Evolutionary conservation across 2,329 filamentous ascomycete genomes (phyloP), one percentile per base, ranked within the genome.

Genomic region (Aspergillus hortae): DNA sequence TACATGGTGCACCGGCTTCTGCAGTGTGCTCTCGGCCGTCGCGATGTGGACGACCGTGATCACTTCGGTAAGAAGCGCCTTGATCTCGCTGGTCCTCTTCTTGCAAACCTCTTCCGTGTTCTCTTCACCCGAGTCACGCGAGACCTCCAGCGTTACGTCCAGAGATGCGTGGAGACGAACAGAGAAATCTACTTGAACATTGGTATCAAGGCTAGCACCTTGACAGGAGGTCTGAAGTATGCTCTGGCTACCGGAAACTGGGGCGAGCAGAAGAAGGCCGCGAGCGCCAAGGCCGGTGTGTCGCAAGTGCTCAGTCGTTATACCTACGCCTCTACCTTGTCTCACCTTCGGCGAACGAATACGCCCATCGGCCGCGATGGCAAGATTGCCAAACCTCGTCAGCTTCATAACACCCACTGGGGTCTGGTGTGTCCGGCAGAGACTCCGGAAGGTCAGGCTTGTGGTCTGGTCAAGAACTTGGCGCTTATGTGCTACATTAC

Each of bases 181-280:
- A 83, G 86, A 55, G 89, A 95, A 56, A 96, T 99, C 77, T 94
- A 94, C 59, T 77, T 97, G 40, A 89, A 89, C 12, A 83, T 96
- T 53, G 94, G 91, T 61, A 88, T 97, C 66, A 97, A 96, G 77
- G 86, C 88, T 19, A 88, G 86, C 56, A 96, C 94, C 17, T 81
- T 99, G 60, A 95, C 92, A 17, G 95, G 94, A 67, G 94, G 92
- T 46, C 76, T 99, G 60, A 96, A 96, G 69, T 99, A 99, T 74
- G 96, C 94, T 48, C 80, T 99, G 56, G 92, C 94, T 23, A 99
- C 94, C 12, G 94, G 94, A 60, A 99, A 99, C 74, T 99, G 94
- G 95, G 95, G 94, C 67, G 94, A 99, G 61, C 94, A 99, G 77
- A 99, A 97, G 82, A 99, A 97, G 78, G 92, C 94, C 17, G 89